Percentiles rank a stretch among this genome's conserved stretches.
phyloP scores from a whole-genome alignment of 306 rosid species.

The Mimosa bimucronata region DNA sequence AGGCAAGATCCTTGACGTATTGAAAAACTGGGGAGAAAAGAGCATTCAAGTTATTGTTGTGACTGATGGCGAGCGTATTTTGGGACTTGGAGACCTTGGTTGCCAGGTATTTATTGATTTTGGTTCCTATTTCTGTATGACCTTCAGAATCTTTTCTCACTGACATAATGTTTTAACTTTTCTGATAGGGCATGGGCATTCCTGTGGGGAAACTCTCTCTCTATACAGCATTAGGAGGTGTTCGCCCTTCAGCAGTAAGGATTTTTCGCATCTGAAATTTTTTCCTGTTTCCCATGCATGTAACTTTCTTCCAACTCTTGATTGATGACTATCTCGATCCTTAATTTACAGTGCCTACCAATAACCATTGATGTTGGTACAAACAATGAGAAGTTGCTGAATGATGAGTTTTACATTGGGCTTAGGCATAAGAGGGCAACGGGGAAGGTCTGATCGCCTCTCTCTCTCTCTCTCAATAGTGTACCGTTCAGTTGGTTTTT shows the following conservation, averaged over 20 bases:
- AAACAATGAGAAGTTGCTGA: slow-evolving; percentile 83
- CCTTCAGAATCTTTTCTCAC: not conserved
- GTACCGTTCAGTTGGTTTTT: slow-evolving; percentile 3
- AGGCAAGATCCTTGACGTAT: slow-evolving; percentile 90
- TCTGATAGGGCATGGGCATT: slow-evolving; percentile 93
- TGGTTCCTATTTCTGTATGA: slow-evolving; percentile 23
- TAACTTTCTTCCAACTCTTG: slow-evolving; percentile 16
- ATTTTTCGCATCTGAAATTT: not conserved
- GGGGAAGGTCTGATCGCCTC: slow-evolving; percentile 67
- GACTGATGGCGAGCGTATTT: slow-evolving; percentile 96
- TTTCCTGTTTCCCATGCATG: not conserved
- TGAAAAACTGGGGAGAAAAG: slow-evolving; percentile 94
- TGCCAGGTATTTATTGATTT: slow-evolving; percentile 72
- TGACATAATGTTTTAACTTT: slow-evolving; percentile 21
- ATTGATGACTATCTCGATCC: slow-evolving; percentile 25
- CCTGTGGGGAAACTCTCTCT: slow-evolving; percentile 98
- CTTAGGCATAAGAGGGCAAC: slow-evolving; percentile 83
- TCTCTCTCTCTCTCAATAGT: not conserved
- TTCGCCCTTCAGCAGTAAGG: slow-evolving; percentile 93
- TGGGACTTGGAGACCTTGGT: slow-evolving; percentile 99
- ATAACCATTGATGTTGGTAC: slow-evolving; percentile 96
- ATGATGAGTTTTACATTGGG: slow-evolving; percentile 92
- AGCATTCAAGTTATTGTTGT: slow-evolving; percentile 91
- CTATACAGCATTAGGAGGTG: slow-evolving; percentile 95
- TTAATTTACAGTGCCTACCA: slow-evolving; percentile 83